phyloP scores from a whole-genome alignment of 768 basidiomycete genomes.

The Collybiopsis confluens region DNA sequence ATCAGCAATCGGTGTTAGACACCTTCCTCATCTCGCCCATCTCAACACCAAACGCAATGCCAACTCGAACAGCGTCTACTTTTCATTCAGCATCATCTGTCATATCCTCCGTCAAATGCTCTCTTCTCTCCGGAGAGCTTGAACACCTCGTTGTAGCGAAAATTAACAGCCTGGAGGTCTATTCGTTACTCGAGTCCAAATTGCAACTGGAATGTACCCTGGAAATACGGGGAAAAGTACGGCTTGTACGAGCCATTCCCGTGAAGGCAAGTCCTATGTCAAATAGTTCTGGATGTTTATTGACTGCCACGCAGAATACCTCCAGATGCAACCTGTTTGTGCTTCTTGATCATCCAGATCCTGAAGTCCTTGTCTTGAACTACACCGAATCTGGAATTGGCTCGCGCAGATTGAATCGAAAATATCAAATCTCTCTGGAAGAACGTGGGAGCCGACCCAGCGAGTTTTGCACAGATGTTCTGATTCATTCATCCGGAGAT shows the following conservation, averaged over 20 bases:
- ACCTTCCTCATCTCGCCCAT: too few species aligned
- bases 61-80: constrained; percentile 36
- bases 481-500: constrained; percentile 61
- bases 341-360: constrained; percentile 73
- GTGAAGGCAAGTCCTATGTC: constrained; percentile 38
- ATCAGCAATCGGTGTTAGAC: too few species aligned
- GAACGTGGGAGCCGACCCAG: constrained; percentile 56
- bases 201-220: constrained; percentile 53
- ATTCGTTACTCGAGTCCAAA: constrained; percentile 56
- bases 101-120: constrained; percentile 62
- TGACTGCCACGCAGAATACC: constrained; percentile 24
- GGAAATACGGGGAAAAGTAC: constrained; percentile 69
- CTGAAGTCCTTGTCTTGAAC: constrained; percentile 61
- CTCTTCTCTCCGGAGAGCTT: constrained; percentile 42
- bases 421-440: constrained; percentile 46
- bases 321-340: constrained; percentile 52
- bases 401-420: constrained; percentile 32
- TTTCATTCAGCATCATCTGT: constrained; percentile 78
- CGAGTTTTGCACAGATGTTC: constrained; percentile 68
- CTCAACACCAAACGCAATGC: too few species aligned
- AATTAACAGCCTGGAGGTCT: constrained; percentile 62
- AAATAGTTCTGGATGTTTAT: neutral
- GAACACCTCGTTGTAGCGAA: constrained; percentile 72
- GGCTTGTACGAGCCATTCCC: constrained; percentile 51
- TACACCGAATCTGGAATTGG: constrained; percentile 37